A percentile compares a stretch with the other conserved stretches of the same genome.
Conservation (phyloP, 306 rosid species). For the Lupinus albus region DNA sequence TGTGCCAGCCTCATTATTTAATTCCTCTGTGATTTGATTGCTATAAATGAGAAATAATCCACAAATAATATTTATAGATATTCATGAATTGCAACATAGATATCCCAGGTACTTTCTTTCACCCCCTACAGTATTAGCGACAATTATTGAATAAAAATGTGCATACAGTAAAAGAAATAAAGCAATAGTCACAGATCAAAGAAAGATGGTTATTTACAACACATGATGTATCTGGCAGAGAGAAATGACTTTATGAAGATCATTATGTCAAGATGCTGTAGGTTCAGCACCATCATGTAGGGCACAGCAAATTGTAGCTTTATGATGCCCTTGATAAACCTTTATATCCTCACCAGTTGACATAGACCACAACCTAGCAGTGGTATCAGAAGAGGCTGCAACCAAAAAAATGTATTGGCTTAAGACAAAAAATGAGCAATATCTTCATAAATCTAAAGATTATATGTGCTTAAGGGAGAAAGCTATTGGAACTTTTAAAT, state of each 20-base stretch:
- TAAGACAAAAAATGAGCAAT: not conserved
- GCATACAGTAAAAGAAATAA: not conserved
- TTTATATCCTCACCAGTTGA: slow-evolving; percentile 81
- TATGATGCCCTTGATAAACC: slow-evolving; percentile 93
- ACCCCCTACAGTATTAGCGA: not conserved
- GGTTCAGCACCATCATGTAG: slow-evolving; percentile 97
- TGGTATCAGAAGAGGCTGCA: slow-evolving; percentile 92
- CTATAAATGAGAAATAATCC: slow-evolving; percentile 4
- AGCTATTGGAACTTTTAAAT: too few species aligned
- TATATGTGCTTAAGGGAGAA: too few species aligned
- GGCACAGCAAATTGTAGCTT: slow-evolving; percentile 93
- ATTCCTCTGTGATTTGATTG: not conserved
- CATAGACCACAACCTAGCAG: slow-evolving; percentile 97
- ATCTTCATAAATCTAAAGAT: not conserved
- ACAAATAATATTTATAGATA: not conserved
- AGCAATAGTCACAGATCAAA: slow-evolving; percentile 24
- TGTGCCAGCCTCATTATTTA: not conserved
- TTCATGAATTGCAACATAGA: not conserved
- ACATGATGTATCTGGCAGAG: slow-evolving; percentile 17
- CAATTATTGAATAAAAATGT: slow-evolving; percentile 16
- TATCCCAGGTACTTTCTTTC: not conserved
- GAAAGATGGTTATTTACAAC: slow-evolving; percentile 38
- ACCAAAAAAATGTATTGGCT: slow-evolving; percentile 28
- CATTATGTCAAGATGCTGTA: slow-evolving; percentile 51
- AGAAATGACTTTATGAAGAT: not conserved